Evolutionary conservation across 177 flowering plant species (phyloP).

Genomic region (Telopea speciosissima): DNA sequence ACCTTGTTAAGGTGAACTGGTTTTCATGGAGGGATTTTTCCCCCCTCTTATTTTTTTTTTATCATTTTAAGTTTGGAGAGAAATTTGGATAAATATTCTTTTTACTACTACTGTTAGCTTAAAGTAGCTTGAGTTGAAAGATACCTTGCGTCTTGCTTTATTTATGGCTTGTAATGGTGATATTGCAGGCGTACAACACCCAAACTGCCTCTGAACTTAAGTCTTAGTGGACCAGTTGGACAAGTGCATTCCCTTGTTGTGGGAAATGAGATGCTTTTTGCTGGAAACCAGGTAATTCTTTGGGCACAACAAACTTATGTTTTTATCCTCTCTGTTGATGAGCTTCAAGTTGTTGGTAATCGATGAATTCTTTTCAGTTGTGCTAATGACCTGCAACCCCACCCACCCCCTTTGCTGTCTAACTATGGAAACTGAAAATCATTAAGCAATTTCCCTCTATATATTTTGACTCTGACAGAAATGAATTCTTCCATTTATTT

Average conservation of each 20-base stretch:
- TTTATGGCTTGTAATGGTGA: conserved; percentile 7
- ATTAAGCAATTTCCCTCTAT: not conserved
- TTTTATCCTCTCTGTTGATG: no score
- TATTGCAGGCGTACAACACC: conserved; percentile 77
- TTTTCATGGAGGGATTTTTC: not conserved
- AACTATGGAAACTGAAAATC: no score
- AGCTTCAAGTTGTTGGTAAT: no score
- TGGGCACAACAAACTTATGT: not conserved
- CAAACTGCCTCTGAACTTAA: conserved; percentile 52
- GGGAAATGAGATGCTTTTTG: conserved; percentile 81
- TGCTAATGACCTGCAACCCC: no score
- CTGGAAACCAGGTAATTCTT: conserved; percentile 75
- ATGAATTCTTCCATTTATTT: not conserved
- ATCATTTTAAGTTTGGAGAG: not conserved
- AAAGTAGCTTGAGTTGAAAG: not conserved
- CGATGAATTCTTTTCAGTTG: no score
- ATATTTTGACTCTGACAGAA: no score
- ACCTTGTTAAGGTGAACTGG: conserved; percentile 59
- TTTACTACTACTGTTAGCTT: not conserved
- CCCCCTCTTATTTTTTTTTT: not conserved
- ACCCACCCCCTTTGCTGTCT: no score
- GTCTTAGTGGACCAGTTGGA: conserved; percentile 82
- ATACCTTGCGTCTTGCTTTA: not conserved
- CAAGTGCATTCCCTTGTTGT: conserved; percentile 85
- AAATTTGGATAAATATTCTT: not conserved